phyloP scores from a whole-genome alignment of 371 early-diverging fungal genomes.

The Mucor irregularis region DNA sequence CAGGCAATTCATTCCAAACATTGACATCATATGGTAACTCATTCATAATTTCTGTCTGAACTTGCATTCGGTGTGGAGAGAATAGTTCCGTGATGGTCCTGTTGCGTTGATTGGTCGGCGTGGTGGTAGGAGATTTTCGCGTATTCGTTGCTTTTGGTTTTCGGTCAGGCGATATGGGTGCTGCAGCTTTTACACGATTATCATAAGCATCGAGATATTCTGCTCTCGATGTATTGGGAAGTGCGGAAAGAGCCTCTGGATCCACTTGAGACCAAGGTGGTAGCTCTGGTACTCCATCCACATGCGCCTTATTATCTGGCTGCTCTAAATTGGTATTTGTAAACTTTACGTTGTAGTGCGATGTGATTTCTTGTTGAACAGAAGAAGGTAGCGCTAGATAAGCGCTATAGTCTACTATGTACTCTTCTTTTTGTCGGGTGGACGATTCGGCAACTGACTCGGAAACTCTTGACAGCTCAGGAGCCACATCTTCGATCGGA shows the following conservation, averaged over 20 bases:
- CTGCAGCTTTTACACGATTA: too few species aligned
- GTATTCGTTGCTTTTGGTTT: too few species aligned
- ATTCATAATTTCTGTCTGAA: not conserved
- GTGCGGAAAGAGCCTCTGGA: conserved; percentile 39
- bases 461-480: too few species aligned
- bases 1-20: conserved; percentile 34
- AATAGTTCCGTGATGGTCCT: conserved; percentile 5
- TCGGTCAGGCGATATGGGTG: too few species aligned
- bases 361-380: conserved; percentile 25
- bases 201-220: conserved; percentile 45
- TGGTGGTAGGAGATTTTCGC: not conserved
- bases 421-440: not conserved
- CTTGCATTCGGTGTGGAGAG: too few species aligned
- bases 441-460: not conserved
- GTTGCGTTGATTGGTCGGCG: not conserved
- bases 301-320: not conserved
- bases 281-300: conserved; percentile 22
- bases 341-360: conserved; percentile 2
- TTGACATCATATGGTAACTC: conserved; percentile 14
- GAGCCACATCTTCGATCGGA: too few species aligned
- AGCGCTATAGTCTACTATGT: conserved; percentile 22
- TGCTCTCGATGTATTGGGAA: conserved; percentile 42
- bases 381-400: conserved; percentile 27
- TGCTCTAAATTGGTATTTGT: not conserved
- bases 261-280: conserved; percentile 60